Evolutionary conservation across 2,329 filamentous ascomycete species (phyloP).

Genomic region (Fusarium secorum): DNA sequence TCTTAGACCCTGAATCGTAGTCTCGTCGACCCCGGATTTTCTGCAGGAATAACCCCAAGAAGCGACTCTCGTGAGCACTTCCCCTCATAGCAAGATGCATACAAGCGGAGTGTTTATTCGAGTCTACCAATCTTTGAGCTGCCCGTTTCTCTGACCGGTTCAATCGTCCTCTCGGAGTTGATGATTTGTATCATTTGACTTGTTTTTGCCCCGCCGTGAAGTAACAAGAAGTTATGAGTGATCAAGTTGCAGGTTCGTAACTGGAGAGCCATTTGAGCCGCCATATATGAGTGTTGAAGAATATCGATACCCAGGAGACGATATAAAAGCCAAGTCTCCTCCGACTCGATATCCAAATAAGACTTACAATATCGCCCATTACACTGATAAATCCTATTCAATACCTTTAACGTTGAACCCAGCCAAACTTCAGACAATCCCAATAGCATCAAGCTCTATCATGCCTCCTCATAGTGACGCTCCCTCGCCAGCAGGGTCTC

Average conservation of each 20-base stretch:
- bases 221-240: background rate
- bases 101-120: constrained; percentile 20
- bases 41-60: constrained; percentile 22
- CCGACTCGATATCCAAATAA: background rate
- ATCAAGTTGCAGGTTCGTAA: background rate
- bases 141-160: constrained; percentile 26
- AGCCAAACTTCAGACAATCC: background rate
- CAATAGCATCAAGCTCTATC: background rate
- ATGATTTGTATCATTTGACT: constrained; percentile 26
- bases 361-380: background rate
- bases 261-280: background rate
- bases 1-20: constrained; percentile 22
- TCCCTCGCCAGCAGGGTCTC: constrained; percentile 32
- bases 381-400: background rate
- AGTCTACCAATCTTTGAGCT: constrained; percentile 31
- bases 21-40: constrained; percentile 36
- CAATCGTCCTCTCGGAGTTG: constrained; percentile 11
- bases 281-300: background rate
- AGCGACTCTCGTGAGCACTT: constrained; percentile 26
- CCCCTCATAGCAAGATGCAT: constrained; percentile 27
- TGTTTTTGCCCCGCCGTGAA: constrained; percentile 9
- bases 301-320: background rate
- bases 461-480: constrained; percentile 39
- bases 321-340: constrained; percentile 4
- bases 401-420: background rate